These are phyloP conservation scores for Neonothopanus nambi DNA, from an alignment of 1,284 basidiomycete species.

Conservation along the genomic window DNA sequence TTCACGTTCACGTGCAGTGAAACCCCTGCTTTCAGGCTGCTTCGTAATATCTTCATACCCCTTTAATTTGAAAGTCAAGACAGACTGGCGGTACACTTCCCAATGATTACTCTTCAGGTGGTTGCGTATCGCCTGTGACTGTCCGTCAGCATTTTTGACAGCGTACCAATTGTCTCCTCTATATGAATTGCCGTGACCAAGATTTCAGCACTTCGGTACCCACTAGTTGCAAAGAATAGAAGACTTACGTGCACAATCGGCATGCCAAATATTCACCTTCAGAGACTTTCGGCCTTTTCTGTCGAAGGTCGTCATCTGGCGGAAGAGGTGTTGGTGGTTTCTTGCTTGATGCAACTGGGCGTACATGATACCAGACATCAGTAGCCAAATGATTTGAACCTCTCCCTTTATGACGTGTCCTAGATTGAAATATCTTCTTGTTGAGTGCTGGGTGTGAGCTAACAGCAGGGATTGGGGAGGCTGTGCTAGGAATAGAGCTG, in stretches of 20 bases:
- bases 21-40: not conserved
- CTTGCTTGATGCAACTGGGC: not conserved
- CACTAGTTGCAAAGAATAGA: too few species aligned
- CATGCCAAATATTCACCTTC: too few species aligned
- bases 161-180: slow-evolving; percentile 3
- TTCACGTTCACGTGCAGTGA: not conserved
- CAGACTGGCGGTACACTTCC: slow-evolving; percentile 2
- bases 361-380: slow-evolving; percentile 15
- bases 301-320: too few species aligned
- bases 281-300: too few species aligned
- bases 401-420: not conserved
- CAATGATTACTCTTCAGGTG: slow-evolving; percentile 10
- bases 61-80: not conserved
- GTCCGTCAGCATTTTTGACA: slow-evolving; percentile 13
- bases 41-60: not conserved
- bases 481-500: not conserved
- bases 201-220: too few species aligned
- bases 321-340: not conserved
- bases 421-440: not conserved
- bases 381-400: slow-evolving; percentile 3
- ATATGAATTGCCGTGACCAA: too few species aligned
- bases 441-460: not conserved
- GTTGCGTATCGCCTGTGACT: slow-evolving; percentile 5
- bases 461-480: not conserved
- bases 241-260: too few species aligned